Conservation (phyloP, 441 rosid genomes). For the Lepidium campestre region DNA sequence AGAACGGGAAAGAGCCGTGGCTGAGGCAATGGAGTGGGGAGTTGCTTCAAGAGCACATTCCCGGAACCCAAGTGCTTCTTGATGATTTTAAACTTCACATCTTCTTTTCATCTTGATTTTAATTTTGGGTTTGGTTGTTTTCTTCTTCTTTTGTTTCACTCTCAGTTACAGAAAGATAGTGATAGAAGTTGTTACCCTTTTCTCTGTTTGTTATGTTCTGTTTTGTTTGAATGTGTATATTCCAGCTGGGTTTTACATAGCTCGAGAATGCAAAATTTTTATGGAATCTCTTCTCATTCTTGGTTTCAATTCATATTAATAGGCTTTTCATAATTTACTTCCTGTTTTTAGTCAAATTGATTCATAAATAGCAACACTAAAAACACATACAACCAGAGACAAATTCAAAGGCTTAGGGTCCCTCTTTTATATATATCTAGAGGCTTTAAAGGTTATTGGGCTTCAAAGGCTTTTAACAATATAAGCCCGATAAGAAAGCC, state of each 20-base stretch:
- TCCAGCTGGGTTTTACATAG: conserved; percentile 25
- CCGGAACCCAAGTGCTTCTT: conserved; percentile 30
- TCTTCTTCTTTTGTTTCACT: background rate
- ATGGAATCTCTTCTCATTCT: background rate
- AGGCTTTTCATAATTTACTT: background rate
- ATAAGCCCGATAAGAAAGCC: background rate
- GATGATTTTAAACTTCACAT: background rate
- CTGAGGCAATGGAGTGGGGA: conserved; percentile 82
- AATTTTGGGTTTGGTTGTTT: conserved; percentile 3
- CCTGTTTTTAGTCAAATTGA: background rate
- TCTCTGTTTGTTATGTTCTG: conserved; percentile 3
- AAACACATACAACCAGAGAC: background rate
- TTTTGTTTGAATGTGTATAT: conserved; percentile 11
- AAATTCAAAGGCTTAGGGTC: background rate
- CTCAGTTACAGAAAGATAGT: conserved; percentile 5
- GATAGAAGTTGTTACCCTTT: conserved; percentile 14
- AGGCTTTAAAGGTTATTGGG: background rate
- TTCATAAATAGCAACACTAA: background rate
- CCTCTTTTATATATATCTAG: background rate
- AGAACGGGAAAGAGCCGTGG: conserved; percentile 55
- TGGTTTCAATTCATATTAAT: background rate
- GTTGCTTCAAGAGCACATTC: conserved; percentile 44
- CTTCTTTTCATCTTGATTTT: background rate
- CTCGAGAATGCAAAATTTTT: conserved; percentile 15
- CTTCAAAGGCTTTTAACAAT: background rate